A percentile compares a stretch with the other conserved stretches of the same genome.
Conservation (phyloP, 371 early-diverging fungal species). For the Mucor sp. region DNA sequence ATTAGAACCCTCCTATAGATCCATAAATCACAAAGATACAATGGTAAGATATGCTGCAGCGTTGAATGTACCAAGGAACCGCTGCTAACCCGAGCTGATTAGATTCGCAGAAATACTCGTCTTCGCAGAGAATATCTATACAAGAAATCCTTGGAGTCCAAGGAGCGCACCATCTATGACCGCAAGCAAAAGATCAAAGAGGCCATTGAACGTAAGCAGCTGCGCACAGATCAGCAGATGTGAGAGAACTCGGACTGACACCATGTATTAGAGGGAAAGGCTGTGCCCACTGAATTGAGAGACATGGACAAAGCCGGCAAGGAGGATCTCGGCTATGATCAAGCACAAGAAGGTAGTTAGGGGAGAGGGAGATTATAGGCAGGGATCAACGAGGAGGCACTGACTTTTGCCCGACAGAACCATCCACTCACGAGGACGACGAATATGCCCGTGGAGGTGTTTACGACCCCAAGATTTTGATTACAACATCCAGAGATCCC, state of each 20-base stretch:
- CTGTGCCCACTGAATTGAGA: conserved; percentile 81
- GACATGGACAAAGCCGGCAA: conserved; percentile 75
- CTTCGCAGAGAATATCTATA: conserved; percentile 93
- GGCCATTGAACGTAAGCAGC: conserved; percentile 76
- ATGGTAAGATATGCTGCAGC: neutral
- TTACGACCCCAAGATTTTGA: conserved; percentile 93
- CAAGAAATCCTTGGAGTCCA: conserved; percentile 91
- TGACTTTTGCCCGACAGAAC: conserved; percentile 37
- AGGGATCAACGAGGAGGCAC: neutral
- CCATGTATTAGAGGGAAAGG: conserved; percentile 72
- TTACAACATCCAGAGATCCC: conserved; percentile 98
- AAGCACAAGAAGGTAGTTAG: conserved; percentile 75
- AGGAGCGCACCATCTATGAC: conserved; percentile 89
- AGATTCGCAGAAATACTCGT: conserved; percentile 84
- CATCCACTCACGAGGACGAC: conserved; percentile 90
- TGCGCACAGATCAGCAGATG: conserved; percentile 52
- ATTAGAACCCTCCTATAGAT: neutral
- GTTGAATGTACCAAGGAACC: neutral
- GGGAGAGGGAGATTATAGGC: neutral
- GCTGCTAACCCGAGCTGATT: neutral
- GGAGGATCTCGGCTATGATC: conserved; percentile 86
- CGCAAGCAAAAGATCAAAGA: conserved; percentile 91
- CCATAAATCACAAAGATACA: neutral
- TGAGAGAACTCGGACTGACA: neutral
- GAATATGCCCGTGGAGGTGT: conserved; percentile 96